These are phyloP conservation scores for Podospora tetraspora DNA, from an alignment of 495 filamentous ascomycete species.

Conservation along the genomic window DNA sequence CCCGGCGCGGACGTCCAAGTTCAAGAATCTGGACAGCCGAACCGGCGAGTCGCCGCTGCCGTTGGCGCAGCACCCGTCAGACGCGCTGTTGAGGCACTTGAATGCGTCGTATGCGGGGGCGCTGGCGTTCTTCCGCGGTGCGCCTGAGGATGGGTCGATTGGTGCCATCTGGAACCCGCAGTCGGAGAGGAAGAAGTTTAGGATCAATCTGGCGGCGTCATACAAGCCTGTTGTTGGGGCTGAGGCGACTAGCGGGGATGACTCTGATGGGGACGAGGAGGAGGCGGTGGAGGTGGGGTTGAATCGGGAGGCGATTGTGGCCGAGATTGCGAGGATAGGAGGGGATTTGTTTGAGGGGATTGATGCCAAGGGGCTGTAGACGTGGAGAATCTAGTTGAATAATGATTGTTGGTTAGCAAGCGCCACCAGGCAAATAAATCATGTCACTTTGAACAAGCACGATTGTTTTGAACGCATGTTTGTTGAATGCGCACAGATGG, in stretches of 20 bases:
- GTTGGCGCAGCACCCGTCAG: slow-evolving; percentile 42
- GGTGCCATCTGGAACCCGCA: slow-evolving; percentile 80
- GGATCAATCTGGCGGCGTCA: slow-evolving; percentile 62
- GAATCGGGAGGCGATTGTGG: slow-evolving; percentile 67
- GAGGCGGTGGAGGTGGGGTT: slow-evolving; percentile 47
- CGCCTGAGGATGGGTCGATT: slow-evolving; percentile 52
- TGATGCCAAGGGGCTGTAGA: slow-evolving; percentile 33
- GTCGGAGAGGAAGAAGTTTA: slow-evolving; percentile 52
- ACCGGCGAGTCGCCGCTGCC: slow-evolving; percentile 36
- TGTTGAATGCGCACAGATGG: background rate
- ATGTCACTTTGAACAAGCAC: background rate
- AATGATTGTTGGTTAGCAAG: background rate
- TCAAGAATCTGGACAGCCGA: slow-evolving; percentile 65
- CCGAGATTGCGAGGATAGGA: slow-evolving; percentile 71
- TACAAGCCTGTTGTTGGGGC: slow-evolving; percentile 47
- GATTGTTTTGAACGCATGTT: background rate
- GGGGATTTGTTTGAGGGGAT: slow-evolving; percentile 56
- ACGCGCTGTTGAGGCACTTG: slow-evolving; percentile 55
- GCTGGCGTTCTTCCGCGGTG: slow-evolving; percentile 70
- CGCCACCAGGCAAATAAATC: background rate
- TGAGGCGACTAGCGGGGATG: background rate
- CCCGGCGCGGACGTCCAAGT: slow-evolving; percentile 36
- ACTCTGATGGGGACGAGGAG: slow-evolving; percentile 1
- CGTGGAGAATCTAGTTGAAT: too few species aligned
- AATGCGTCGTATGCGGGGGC: slow-evolving; percentile 54